Evolutionary conservation across 306 rosid species (phyloP).

Genomic region (Carpinus fangiana): DNA sequence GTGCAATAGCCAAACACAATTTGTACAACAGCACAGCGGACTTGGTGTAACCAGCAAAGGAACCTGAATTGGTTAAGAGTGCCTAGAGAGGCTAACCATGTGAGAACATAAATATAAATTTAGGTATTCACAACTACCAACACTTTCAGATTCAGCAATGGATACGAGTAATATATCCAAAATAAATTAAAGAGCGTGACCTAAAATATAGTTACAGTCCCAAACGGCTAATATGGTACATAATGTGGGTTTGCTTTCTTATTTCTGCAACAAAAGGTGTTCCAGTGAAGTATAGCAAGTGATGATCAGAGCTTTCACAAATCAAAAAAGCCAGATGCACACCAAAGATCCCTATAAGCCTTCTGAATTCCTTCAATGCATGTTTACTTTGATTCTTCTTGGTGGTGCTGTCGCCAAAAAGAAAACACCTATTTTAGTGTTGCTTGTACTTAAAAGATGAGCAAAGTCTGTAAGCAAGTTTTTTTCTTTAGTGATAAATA

Average conservation of each 20-base stretch:
- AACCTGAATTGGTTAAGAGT: not conserved
- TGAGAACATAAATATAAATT: not conserved
- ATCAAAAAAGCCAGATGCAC: constrained; percentile 31
- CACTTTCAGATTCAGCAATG: not conserved
- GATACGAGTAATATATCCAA: constrained; percentile 12
- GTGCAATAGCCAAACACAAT: too few species aligned
- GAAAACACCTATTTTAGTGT: not conserved
- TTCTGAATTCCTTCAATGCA: constrained; percentile 18
- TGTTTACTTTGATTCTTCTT: constrained; percentile 20
- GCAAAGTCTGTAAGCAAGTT: constrained; percentile 2
- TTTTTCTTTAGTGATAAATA: not conserved
- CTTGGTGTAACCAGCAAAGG: not conserved
- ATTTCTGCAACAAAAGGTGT: not conserved
- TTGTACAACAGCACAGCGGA: not conserved
- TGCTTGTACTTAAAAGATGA: not conserved
- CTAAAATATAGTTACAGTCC: constrained; percentile 29
- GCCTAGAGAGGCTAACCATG: not conserved
- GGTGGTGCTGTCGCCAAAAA: constrained; percentile 31
- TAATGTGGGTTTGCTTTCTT: not conserved
- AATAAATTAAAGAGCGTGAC: constrained; percentile 14
- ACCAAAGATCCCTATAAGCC: constrained; percentile 30
- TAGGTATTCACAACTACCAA: not conserved
- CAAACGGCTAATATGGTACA: constrained; percentile 21
- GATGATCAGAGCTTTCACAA: constrained; percentile 35
- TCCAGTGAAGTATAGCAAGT: constrained; percentile 12